Evolutionary conservation across 192 early-diverging fungal genomes (phyloP).

Genomic region (Coemansia umbellata): DNA sequence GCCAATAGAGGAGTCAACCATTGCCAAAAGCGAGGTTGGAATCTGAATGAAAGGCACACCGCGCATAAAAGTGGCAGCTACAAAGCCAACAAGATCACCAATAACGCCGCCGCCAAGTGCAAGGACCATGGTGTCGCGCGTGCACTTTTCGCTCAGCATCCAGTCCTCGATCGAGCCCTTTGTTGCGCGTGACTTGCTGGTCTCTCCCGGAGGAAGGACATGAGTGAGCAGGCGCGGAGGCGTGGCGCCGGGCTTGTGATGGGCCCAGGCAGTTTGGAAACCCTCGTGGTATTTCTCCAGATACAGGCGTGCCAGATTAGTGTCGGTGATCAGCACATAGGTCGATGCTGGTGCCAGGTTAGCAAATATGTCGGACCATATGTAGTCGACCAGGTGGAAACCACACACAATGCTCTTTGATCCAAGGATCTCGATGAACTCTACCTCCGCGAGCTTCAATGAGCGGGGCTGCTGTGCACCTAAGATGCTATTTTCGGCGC

Average conservation of each 20-base stretch:
- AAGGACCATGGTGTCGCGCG: constrained; percentile 87
- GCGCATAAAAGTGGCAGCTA: constrained; percentile 98
- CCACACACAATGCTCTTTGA: constrained; percentile 85
- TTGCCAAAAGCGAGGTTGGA: constrained; percentile 91
- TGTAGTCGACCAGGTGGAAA: constrained; percentile 68
- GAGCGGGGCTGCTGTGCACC: constrained; percentile 6
- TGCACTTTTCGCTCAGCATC: constrained; percentile 77
- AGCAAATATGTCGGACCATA: constrained; percentile 69
- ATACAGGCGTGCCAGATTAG: constrained; percentile 76
- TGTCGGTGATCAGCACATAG: constrained; percentile 86
- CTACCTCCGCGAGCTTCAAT: constrained; percentile 53
- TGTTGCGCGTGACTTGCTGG: constrained; percentile 78
- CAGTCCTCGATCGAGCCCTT: constrained; percentile 92
- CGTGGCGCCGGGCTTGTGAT: neutral
- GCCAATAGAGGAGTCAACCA: constrained; percentile 97
- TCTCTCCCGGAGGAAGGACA: constrained; percentile 84
- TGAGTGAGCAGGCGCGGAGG: constrained; percentile 65
- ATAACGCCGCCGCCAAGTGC: constrained; percentile 97
- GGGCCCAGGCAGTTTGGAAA: constrained; percentile 50
- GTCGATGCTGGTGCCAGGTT: constrained; percentile 69
- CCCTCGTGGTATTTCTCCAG: constrained; percentile 55
- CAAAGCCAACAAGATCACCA: constrained; percentile 92
- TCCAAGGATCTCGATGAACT: constrained; percentile 82
- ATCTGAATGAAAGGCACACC: constrained; percentile 92
- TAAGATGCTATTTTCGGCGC: neutral